Evolutionary conservation across 345 rosid genomes (phyloP), one percentile per base, ranked within the genome.

Genomic region (Litchi chinensis): DNA sequence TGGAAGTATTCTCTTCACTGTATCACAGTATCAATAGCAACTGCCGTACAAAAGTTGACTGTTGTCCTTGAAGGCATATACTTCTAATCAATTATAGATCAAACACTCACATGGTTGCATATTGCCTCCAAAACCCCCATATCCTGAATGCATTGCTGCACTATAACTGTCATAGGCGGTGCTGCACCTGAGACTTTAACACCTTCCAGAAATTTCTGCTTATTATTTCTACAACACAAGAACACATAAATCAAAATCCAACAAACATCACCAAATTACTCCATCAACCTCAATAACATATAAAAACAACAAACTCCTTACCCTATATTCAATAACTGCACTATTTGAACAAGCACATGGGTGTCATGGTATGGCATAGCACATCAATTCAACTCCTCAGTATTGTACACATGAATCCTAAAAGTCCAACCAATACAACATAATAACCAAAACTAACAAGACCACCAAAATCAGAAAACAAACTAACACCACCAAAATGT

Each of bases 131-230:
- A 82, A 77, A 96, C 90, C 71, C 95, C 94, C 94, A 78, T 83
- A 81, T 94, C 97, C 70, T 93, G 88, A 70, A 89, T 79, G 81
- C 95, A 93, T 77, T 96, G 98, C 89, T 94, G 98, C 87, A 96
- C 98, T 15, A 93, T 77, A 72, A 96, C 88, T 77, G 85, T 82
- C 74, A 98, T 90, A 63, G 99, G 94, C n/a, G 95, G 92, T 21
- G 97, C 91, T 21, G 98, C 98, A 80, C 98, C 99, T 0, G 97
- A 89, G n/a, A 78, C 87, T 81, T 91, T 93, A 74, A 93, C 94
- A 28, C 91, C 98, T 16, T 93, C 94, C 68, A 94, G 82, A 91
- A 94, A 96, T 62, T 83, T 96, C 98, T 98, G 94, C 86, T 88
- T 96, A 73, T 86, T 87, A 87, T 94, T 91, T 32, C 97, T 94